Conservation (phyloP, 1,284 basidiomycete genomes). For the Irpex sp. region DNA sequence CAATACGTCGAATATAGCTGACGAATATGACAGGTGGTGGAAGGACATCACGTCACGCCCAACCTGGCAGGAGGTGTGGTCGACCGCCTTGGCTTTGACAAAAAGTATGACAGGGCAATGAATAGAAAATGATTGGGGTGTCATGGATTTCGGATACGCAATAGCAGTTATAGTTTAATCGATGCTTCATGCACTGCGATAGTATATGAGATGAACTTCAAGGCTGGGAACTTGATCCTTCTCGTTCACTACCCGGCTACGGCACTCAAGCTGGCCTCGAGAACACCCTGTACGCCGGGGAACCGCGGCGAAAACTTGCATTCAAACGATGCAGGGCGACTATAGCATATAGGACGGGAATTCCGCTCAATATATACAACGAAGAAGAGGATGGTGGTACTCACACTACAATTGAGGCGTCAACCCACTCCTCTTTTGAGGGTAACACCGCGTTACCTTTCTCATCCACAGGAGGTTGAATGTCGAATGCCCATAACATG, state of each 20-base stretch:
- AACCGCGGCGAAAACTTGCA: too few relatives aligned
- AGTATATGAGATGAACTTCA: too few relatives aligned
- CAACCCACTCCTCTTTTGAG: background rate
- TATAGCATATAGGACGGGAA: background rate
- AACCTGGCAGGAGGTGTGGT: background rate
- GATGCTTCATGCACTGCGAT: too few relatives aligned
- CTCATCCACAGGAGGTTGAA: background rate
- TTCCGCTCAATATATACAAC: background rate
- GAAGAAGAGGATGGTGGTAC: background rate
- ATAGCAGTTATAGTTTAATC: too few relatives aligned
- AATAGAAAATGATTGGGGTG: too few relatives aligned
- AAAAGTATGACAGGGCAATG: too few relatives aligned
- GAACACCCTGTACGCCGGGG: background rate
- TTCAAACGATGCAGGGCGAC: too few relatives aligned
- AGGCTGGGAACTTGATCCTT: background rate
- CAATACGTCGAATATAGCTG: too few relatives aligned
- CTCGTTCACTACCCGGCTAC: background rate
- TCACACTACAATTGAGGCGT: background rate
- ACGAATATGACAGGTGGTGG: background rate
- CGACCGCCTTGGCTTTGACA: too few relatives aligned
- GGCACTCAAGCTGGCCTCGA: background rate
- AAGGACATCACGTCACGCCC: constrained; percentile 7
- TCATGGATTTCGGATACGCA: too few relatives aligned
- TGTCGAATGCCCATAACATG: background rate
- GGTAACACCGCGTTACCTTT: background rate